A percentile compares a stretch with the other conserved stretches of the same genome.
Evolutionary conservation across 352 stramenopile species (phyloP).

Genomic region (Blastocystis sp.): DNA sequence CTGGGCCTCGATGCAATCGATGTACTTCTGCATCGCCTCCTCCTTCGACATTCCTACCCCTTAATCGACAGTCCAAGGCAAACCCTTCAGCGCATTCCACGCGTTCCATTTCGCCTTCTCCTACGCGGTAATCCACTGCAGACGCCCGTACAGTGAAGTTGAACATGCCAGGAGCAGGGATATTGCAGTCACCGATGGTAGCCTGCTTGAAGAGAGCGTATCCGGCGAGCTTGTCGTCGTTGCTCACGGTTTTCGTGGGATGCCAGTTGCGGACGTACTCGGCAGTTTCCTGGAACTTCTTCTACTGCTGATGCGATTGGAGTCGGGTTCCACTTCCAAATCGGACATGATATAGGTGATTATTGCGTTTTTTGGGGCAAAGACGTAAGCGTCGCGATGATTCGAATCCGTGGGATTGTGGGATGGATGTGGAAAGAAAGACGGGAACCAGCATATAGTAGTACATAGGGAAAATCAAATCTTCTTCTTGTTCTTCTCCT

Average conservation of each 20-base stretch:
- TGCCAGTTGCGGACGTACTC: constrained; percentile 50
- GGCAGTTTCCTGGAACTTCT: constrained; percentile 31
- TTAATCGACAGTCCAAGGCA: background rate
- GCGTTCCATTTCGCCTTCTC: constrained; percentile 84
- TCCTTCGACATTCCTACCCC: constrained; percentile 76
- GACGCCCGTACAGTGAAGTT: constrained; percentile 24
- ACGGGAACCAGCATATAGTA: background rate
- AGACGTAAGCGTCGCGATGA: too few relatives aligned
- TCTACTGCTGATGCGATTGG: background rate
- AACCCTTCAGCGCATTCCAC: constrained; percentile 81
- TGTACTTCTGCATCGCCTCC: constrained; percentile 83
- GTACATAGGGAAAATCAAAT: background rate
- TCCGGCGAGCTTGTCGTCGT: constrained; percentile 83
- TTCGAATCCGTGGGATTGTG: too few relatives aligned
- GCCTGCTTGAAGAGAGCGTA: constrained; percentile 87
- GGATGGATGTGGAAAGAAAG: too few relatives aligned
- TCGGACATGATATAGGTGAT: background rate
- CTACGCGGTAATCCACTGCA: constrained; percentile 72
- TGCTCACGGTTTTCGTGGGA: constrained; percentile 70
- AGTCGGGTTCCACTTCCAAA: background rate
- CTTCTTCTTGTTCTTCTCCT: constrained; percentile 54
- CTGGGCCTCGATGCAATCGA: constrained; percentile 77
- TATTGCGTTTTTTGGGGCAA: too few relatives aligned
- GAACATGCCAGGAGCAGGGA: constrained; percentile 78
- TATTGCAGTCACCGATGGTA: constrained; percentile 83